Evolutionary conservation across 805 yeast genomes (phyloP).

Genomic region (Maudiozyma serrabonitensis): DNA sequence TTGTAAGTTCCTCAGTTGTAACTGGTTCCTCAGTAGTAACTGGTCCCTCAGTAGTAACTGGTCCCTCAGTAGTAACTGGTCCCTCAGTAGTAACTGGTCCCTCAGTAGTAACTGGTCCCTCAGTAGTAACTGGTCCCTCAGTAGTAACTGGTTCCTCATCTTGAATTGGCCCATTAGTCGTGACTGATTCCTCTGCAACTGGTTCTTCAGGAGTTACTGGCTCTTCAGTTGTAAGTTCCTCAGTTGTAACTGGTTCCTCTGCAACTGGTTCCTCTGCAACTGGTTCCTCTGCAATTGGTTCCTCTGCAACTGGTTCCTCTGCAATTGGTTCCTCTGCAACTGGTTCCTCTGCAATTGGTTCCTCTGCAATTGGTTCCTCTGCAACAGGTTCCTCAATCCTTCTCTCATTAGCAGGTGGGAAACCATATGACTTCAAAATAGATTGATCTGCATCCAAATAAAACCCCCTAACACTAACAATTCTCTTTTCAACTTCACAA

Average conservation of each 20-base stretch:
- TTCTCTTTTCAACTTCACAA: constrained; percentile 77
- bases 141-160: constrained; percentile 4
- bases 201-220: constrained; percentile 2
- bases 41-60: neutral
- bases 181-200: neutral
- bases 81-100: constrained; percentile 1
- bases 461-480: constrained; percentile 87
- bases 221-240: constrained; percentile 6
- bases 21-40: neutral
- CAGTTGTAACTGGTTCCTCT: constrained; percentile 1
- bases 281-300: constrained; percentile 2
- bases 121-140: constrained; percentile 1
- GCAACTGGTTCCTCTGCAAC: constrained; percentile 3
- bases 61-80: constrained; percentile 1
- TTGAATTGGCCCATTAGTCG: constrained; percentile 3
- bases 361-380: neutral
- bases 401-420: constrained; percentile 17
- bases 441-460: constrained; percentile 49
- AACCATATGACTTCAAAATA: constrained; percentile 37
- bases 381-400: neutral
- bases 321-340: constrained; percentile 1
- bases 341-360: neutral
- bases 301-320: constrained; percentile 7
- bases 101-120: constrained; percentile 3
- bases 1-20: constrained; percentile 1